These are phyloP conservation scores for Penicillium samsonianum DNA, from an alignment of 495 filamentous ascomycete genomes.

Conservation along the genomic window DNA sequence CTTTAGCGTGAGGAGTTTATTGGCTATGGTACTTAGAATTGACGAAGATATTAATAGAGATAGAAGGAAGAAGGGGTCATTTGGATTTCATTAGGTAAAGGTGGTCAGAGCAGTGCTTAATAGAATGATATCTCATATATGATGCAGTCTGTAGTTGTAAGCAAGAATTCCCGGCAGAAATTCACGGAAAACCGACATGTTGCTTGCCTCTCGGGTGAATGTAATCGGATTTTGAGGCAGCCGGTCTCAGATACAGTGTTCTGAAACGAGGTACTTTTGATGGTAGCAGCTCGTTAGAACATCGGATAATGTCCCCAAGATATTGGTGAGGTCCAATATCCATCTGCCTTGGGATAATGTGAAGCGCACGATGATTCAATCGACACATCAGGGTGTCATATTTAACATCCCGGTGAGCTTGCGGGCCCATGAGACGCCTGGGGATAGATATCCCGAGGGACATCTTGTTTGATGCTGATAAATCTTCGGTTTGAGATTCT, in stretches of 20 bases:
- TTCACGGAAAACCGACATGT: background rate
- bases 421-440: background rate
- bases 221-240: background rate
- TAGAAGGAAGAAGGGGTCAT: background rate
- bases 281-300: background rate
- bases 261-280: no score
- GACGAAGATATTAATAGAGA: background rate
- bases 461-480: no score
- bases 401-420: background rate
- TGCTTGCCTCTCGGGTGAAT: background rate
- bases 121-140: background rate
- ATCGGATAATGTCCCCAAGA: background rate
- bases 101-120: background rate
- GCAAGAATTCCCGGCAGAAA: background rate
- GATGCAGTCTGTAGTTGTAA: background rate
- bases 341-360: background rate
- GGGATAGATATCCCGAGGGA: background rate
- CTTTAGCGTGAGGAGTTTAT: conserved; percentile 1
- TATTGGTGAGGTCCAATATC: background rate
- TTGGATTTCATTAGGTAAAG: background rate
- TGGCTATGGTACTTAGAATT: conserved; percentile 2
- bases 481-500: background rate
- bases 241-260: background rate
- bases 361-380: background rate
- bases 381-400: background rate